phyloP scores from a whole-genome alignment of 768 basidiomycete species.

The Suillus subaureus region DNA sequence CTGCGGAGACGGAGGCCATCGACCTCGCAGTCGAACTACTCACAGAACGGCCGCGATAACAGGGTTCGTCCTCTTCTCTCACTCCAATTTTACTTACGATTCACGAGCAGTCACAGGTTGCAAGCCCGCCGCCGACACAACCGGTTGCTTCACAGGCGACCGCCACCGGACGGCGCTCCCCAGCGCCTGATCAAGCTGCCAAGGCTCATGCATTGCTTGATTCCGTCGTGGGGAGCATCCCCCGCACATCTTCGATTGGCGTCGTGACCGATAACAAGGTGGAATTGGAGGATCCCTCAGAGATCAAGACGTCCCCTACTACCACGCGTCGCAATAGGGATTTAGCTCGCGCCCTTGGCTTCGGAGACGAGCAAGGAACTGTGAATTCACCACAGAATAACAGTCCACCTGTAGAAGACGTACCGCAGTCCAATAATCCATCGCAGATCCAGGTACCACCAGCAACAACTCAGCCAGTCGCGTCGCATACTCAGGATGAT shows the following conservation, averaged over 20 bases:
- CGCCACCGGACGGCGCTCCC: conserved; percentile 30
- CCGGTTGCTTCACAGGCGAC: conserved; percentile 37
- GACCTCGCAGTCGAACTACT: conserved; percentile 82
- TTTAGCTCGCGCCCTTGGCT: conserved; percentile 71
- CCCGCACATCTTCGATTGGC: conserved; percentile 33
- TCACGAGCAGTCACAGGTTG: conserved; percentile 42
- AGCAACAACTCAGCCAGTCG: conserved; percentile 37
- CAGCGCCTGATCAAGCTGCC: conserved; percentile 49
- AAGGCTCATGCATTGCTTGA: conserved; percentile 70
- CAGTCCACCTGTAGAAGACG: conserved; percentile 15
- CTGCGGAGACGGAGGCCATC: conserved; percentile 75
- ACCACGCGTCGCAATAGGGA: conserved; percentile 69
- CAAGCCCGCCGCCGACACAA: conserved; percentile 57
- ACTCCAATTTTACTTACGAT: conserved; percentile 5
- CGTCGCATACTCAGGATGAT: conserved; percentile 21
- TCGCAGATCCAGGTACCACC: conserved; percentile 27
- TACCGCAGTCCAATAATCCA: conserved; percentile 17
- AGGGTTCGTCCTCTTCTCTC: conserved; percentile 31
- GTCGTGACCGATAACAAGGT: conserved; percentile 28
- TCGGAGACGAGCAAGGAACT: conserved; percentile 49
- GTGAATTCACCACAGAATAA: conserved; percentile 16
- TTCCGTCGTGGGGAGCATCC: conserved; percentile 60
- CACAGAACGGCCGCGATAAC: conserved; percentile 51
- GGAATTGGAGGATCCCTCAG: conserved; percentile 30
- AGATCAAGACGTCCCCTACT: conserved; percentile 40